phyloP scores from a whole-genome alignment of 257 asterid genomes.

The Mitragyna speciosa region DNA sequence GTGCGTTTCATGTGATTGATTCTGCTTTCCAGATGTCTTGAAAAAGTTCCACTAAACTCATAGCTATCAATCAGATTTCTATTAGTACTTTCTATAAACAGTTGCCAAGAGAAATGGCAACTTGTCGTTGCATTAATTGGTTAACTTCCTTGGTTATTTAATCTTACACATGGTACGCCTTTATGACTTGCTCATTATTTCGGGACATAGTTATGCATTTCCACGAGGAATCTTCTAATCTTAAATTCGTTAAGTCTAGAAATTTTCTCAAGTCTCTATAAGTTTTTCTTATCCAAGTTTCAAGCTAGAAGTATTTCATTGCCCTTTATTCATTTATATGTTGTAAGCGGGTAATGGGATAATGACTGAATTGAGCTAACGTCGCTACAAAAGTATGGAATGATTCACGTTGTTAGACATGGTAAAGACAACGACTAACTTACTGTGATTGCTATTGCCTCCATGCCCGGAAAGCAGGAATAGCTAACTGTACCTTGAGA shows the following conservation, averaged over 20 bases:
- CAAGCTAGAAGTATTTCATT: background rate
- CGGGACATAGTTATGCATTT: too few species aligned
- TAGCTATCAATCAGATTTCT: background rate
- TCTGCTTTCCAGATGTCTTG: slow-evolving; percentile 17
- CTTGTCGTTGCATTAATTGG: background rate
- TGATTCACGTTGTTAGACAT: background rate
- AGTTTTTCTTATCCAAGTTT: background rate
- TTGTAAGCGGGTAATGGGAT: background rate
- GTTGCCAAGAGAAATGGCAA: background rate
- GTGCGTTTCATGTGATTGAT: slow-evolving; percentile 12
- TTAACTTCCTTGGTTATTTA: background rate
- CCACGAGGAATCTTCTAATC: background rate
- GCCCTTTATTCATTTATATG: background rate
- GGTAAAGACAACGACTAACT: background rate
- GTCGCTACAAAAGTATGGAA: background rate
- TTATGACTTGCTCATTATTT: background rate
- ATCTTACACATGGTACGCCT: background rate
- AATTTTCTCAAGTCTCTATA: too few species aligned
- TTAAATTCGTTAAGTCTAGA: background rate
- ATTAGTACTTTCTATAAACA: background rate
- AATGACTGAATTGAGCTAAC: background rate
- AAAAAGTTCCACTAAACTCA: slow-evolving; percentile 3
- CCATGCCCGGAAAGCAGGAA: background rate
- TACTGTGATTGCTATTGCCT: background rate
- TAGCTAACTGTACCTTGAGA: background rate